These are phyloP conservation scores for Lichtheimia ornata DNA, from an alignment of 371 early-diverging fungal genomes.

Conservation along the genomic window DNA sequence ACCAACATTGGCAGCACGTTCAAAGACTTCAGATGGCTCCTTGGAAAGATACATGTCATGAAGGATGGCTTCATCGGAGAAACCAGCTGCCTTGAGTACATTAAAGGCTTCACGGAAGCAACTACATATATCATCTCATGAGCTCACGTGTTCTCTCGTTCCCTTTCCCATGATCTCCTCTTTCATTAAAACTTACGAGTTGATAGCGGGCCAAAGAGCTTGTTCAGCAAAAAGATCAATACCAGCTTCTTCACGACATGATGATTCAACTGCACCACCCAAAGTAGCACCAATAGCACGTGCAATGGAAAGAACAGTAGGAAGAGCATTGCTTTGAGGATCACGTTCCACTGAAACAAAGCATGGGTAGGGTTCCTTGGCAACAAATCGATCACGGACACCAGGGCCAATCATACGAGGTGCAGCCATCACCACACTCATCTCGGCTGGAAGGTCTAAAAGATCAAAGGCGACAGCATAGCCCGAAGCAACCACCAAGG, in stretches of 20 bases:
- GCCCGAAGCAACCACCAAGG: constrained; percentile 29
- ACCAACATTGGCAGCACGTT: constrained; percentile 28
- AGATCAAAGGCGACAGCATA: constrained; percentile 28
- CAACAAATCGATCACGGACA: constrained; percentile 30
- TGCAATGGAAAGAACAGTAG: constrained; percentile 19
- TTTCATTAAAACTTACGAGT: constrained; percentile 13
- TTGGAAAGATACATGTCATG: constrained; percentile 34
- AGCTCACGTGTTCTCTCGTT: background rate
- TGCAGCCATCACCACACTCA: constrained; percentile 31
- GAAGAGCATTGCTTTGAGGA: constrained; percentile 12
- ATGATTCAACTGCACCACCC: constrained; percentile 26
- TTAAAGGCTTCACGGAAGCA: constrained; percentile 28
- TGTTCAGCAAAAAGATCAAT: constrained; percentile 32
- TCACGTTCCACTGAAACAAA: constrained; percentile 28
- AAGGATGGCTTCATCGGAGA: constrained; percentile 30
- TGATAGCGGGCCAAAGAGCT: constrained; percentile 32
- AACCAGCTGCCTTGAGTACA: constrained; percentile 26
- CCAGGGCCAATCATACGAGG: constrained; percentile 35
- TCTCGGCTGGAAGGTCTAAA: constrained; percentile 20
- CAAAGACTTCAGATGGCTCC: constrained; percentile 31
- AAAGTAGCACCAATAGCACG: constrained; percentile 26
- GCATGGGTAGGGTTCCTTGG: constrained; percentile 30
- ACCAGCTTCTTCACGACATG: constrained; percentile 30
- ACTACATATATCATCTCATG: background rate
- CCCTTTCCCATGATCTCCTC: background rate